These are phyloP conservation scores for Pulveroboletus frians DNA, from an alignment of 768 basidiomycete species.

Conservation along the genomic window DNA sequence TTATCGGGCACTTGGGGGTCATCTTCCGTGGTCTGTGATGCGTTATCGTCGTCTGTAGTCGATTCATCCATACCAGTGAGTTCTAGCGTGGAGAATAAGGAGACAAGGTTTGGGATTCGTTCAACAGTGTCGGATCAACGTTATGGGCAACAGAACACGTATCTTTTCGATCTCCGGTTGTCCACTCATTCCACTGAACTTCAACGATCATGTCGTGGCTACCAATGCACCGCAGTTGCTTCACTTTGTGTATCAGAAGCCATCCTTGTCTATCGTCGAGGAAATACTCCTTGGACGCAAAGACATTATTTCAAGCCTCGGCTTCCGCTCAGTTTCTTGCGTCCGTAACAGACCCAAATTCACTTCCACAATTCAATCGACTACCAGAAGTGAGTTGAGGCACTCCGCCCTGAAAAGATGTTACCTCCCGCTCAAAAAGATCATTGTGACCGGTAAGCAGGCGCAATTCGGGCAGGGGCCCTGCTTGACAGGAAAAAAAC, in stretches of 20 bases:
- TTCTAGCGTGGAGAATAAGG: constrained; percentile 12
- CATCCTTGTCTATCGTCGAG: not conserved
- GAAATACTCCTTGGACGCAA: constrained; percentile 10
- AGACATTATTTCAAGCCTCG: constrained; percentile 19
- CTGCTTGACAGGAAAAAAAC: not conserved
- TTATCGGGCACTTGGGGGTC: constrained; percentile 72
- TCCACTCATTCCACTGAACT: too few relatives aligned
- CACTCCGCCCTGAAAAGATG: not conserved
- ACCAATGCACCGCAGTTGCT: not conserved
- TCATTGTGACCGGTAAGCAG: constrained; percentile 26
- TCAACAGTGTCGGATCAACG: too few relatives aligned
- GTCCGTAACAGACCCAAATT: constrained; percentile 15
- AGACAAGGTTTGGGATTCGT: not conserved
- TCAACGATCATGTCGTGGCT: constrained; percentile 12
- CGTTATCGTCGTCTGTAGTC: constrained; percentile 54
- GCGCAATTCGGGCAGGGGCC: not conserved
- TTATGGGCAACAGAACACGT: too few relatives aligned
- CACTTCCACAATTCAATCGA: constrained; percentile 14
- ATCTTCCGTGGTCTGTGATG: constrained; percentile 82
- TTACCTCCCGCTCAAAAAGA: constrained; percentile 10
- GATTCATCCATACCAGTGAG: constrained; percentile 36
- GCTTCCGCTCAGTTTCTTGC: constrained; percentile 27
- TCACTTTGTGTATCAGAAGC: not conserved
- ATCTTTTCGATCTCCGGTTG: too few relatives aligned
- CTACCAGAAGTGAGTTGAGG: constrained; percentile 27